A percentile compares a stretch with the other conserved stretches of the same genome.
phyloP scores from a whole-genome alignment of 2,329 filamentous ascomycete genomes.

The Chalaropsis ovoidea region DNA sequence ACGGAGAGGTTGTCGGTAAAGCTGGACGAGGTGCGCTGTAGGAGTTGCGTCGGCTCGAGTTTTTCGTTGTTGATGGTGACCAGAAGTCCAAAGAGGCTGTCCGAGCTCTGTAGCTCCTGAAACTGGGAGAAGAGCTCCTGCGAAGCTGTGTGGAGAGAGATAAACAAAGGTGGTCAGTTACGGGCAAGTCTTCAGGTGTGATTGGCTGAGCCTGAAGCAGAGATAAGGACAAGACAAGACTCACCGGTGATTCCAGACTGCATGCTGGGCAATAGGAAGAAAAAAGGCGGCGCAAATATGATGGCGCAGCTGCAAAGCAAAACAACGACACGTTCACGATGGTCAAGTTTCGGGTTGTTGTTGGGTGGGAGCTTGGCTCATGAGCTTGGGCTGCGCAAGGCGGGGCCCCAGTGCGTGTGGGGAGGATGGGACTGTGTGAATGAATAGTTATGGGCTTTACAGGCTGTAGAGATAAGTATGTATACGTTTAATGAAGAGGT shows the following conservation, averaged over 20 bases:
- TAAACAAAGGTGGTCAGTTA: neutral
- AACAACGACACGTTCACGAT: conserved; percentile 14
- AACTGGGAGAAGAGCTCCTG: conserved; percentile 67
- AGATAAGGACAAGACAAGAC: conserved; percentile 19
- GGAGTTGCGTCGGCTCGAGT: conserved; percentile 49
- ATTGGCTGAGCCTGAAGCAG: neutral
- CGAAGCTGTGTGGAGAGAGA: conserved; percentile 46
- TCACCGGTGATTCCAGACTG: conserved; percentile 69
- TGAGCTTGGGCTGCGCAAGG: conserved; percentile 19
- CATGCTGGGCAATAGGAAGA: conserved; percentile 39
- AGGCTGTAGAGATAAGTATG: conserved; percentile 1
- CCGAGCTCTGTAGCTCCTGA: conserved; percentile 53
- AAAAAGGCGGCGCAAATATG: neutral
- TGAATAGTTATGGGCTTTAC: conserved; percentile 8
- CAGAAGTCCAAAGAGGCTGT: conserved; percentile 57
- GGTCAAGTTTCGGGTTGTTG: neutral
- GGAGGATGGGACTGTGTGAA: conserved; percentile 7
- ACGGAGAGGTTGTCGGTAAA: conserved; percentile 56
- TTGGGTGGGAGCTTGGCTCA: conserved; percentile 18
- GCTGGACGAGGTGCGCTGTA: conserved; percentile 45
- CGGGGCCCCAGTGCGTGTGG: conserved; percentile 12
- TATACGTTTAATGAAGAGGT: neutral
- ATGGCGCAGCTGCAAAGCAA: neutral
- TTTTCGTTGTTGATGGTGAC: conserved; percentile 60
- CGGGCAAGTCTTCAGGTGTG: neutral